These are phyloP conservation scores for Fusarium hainanense DNA, from an alignment of 2,329 filamentous ascomycete genomes.

Conservation along the genomic window DNA sequence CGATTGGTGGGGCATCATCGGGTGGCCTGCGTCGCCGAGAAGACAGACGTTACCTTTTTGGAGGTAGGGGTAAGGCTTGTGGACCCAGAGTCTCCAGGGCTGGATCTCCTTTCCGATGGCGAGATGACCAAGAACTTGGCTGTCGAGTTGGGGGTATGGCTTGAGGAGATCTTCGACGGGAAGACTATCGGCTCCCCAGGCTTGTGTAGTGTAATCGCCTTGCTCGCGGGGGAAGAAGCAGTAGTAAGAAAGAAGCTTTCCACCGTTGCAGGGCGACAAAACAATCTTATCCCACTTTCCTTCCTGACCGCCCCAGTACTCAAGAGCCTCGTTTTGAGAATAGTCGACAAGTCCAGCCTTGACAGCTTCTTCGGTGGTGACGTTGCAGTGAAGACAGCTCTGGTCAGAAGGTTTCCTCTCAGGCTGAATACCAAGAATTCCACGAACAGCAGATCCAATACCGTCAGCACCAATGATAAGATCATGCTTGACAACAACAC, in stretches of 20 bases:
- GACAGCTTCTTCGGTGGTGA: conserved; percentile 69
- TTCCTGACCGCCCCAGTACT: conserved; percentile 77
- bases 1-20: conserved; percentile 76
- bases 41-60: conserved; percentile 64
- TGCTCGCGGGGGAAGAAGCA: conserved; percentile 70
- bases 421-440: conserved; percentile 70
- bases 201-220: conserved; percentile 66
- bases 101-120: conserved; percentile 70
- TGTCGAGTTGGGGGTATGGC: conserved; percentile 70
- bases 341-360: conserved; percentile 71
- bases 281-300: conserved; percentile 76
- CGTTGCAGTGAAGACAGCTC: conserved; percentile 73
- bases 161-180: conserved; percentile 69
- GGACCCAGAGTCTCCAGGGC: conserved; percentile 72
- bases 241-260: conserved; percentile 74
- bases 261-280: conserved; percentile 74
- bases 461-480: conserved; percentile 73
- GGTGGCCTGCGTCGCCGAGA: conserved; percentile 74
- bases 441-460: conserved; percentile 72
- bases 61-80: conserved; percentile 69
- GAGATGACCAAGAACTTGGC: conserved; percentile 66
- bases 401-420: conserved; percentile 69
- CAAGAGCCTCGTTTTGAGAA: conserved; percentile 67
- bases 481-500: conserved; percentile 62
- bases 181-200: conserved; percentile 65